Evolutionary conservation across 176 grass and related monocot species (phyloP).

Genomic region (Zoysia japonica): DNA sequence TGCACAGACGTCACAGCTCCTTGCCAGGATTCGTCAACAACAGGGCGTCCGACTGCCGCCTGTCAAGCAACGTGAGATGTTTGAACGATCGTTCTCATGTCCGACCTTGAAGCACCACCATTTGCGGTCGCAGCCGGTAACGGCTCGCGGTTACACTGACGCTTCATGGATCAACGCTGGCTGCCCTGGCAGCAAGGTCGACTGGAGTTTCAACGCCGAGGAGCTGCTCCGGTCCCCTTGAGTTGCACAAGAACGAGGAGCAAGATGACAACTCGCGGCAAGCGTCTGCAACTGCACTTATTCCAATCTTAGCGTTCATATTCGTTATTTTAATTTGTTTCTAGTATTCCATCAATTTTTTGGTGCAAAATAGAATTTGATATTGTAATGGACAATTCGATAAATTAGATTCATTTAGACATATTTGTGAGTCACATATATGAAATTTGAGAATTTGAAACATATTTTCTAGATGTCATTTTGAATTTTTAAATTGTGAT

Average conservation of each 20-base stretch:
- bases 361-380: neutral
- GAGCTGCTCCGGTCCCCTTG: no score
- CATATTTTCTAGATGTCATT: no score
- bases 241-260: no score
- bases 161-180: slow-evolving; percentile 49
- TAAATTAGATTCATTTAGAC: no score
- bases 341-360: neutral
- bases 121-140: slow-evolving; percentile 22
- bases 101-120: slow-evolving; percentile 3
- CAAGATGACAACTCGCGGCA: no score
- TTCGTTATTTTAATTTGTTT: neutral
- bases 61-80: slow-evolving; percentile 44
- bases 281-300: no score
- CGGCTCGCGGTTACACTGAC: neutral
- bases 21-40: slow-evolving; percentile 52
- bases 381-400: neutral
- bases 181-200: slow-evolving; percentile 44
- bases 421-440: no score
- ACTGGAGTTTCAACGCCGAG: slow-evolving; percentile 43
- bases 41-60: slow-evolving; percentile 46
- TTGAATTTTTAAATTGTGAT: no score
- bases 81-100: slow-evolving; percentile 20
- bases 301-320: neutral
- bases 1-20: slow-evolving; percentile 52
- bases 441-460: no score